Percentiles rank a stretch among this genome's conserved stretches.
Conservation (phyloP, 1,284 basidiomycete genomes). For the Fomitopsis schrenkii region DNA sequence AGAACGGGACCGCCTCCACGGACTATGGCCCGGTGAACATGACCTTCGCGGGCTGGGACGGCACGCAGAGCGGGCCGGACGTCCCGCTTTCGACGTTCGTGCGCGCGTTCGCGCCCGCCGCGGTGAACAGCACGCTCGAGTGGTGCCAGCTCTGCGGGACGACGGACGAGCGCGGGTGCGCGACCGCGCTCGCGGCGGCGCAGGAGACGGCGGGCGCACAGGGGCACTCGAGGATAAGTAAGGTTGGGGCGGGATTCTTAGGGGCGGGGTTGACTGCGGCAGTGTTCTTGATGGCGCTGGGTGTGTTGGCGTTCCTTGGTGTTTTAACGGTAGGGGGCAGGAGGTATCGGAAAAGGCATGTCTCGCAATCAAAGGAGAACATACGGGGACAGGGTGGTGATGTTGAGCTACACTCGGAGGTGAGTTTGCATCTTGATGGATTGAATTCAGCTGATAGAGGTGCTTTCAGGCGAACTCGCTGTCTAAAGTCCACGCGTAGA, state of each 20-base stretch:
- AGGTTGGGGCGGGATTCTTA: slow-evolving; percentile 60
- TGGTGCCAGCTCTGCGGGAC: slow-evolving; percentile 63
- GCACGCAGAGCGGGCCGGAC: slow-evolving; percentile 30
- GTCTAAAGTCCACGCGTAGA: neutral
- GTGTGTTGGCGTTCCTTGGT: slow-evolving; percentile 41
- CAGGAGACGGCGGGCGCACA: slow-evolving; percentile 24
- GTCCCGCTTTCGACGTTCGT: slow-evolving; percentile 56
- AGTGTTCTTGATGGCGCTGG: slow-evolving; percentile 39
- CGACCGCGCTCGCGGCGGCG: slow-evolving; percentile 35
- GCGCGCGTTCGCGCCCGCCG: slow-evolving; percentile 45
- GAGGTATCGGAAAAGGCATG: neutral
- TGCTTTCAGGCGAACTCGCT: neutral
- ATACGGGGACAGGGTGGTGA: neutral
- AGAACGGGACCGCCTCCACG: slow-evolving; percentile 44
- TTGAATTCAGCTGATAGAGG: neutral
- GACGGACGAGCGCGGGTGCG: slow-evolving; percentile 52
- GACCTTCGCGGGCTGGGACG: slow-evolving; percentile 23
- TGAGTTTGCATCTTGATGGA: neutral
- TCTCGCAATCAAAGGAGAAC: neutral
- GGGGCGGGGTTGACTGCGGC: slow-evolving; percentile 57
- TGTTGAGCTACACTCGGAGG: slow-evolving; percentile 5
- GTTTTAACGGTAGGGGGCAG: slow-evolving; percentile 35
- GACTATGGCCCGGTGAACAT: slow-evolving; percentile 24
- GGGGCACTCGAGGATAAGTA: slow-evolving; percentile 39
- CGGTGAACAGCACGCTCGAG: slow-evolving; percentile 47